Evolutionary conservation across 78 protist species (phyloP), one percentile per base, ranked within the genome.

Genomic region (Speleostelium caveatum): DNA sequence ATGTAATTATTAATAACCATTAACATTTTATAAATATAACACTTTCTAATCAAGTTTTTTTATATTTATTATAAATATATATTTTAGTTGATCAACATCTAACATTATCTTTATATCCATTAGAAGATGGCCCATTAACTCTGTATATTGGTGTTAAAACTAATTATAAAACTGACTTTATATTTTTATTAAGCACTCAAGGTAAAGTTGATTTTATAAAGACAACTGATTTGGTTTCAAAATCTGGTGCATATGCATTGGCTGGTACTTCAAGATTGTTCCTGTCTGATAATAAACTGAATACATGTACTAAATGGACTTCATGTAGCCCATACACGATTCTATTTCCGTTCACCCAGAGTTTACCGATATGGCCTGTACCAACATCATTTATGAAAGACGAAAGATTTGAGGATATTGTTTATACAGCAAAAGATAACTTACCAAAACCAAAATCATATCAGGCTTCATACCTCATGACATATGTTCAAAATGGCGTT

Each of bases 331-430:
- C 60, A 28, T 83, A 28, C 49, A 28, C 42, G 16, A 32, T 59
- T 26, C 32, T 42, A 59, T 83, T 21, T 28, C 91, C 91, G 30
- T 36, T 62, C 26, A 7, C 7, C 1, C 45, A 69, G 32, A 68
- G 16, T 19, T 56, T 68, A 4, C 91, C 91, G 45, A 24, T 83
- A 22, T 83, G 91, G 91, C 91, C 91, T 69, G 26, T 69, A 5
- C 91, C 91, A 35, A 14, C 19, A 26, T 24, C 33, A 68, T 68
- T 68, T 26, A 17, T 30, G 4, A 22, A 42, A 10, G 75, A 68
- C 41, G 30, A 68, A 21, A 68, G 38, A 68, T 68, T 68, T 4
- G 22, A 35, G 7, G 75, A 41, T 0, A 41, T 51, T 0, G 58
- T 41, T 26, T 68, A 42, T 42, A 22, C 53, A 3, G 75, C 56